Percentiles rank a stretch among this genome's conserved stretches.
Evolutionary conservation across 2,329 filamentous ascomycete species (phyloP).

Genomic region (Ascochyta pisi): DNA sequence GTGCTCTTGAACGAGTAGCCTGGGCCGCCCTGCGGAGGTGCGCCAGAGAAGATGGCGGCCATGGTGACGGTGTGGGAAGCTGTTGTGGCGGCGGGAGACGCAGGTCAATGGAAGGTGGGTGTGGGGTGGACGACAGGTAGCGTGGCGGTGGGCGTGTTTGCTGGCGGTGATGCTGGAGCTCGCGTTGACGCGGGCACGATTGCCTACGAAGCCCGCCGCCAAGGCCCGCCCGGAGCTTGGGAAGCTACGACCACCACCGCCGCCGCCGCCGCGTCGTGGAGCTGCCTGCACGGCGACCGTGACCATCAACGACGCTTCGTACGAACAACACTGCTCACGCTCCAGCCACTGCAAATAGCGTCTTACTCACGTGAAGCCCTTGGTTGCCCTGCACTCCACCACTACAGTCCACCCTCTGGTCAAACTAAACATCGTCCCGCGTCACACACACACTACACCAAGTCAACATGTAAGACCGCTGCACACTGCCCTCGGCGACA

Average conservation of each 20-base stretch:
- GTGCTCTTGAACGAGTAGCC: conserved; percentile 67
- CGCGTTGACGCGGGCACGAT: conserved; percentile 34
- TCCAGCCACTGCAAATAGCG: not conserved
- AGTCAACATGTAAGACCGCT: conserved; percentile 42
- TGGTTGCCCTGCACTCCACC: not conserved
- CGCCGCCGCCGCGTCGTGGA: conserved; percentile 19
- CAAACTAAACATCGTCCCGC: conserved; percentile 10
- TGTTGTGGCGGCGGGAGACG: not conserved
- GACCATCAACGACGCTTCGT: conserved; percentile 8
- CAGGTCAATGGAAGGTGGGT: conserved; percentile 4
- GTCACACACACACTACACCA: conserved; percentile 17
- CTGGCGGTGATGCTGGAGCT: conserved; percentile 35
- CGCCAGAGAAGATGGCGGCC: conserved; percentile 61
- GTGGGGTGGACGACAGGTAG: conserved; percentile 22
- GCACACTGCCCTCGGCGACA: not conserved
- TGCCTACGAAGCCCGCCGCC: conserved; percentile 17
- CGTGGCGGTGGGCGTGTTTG: conserved; percentile 22
- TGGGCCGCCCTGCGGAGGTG: conserved; percentile 59
- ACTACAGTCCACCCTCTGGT: not conserved
- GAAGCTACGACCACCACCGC: conserved; percentile 19
- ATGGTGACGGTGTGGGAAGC: conserved; percentile 47
- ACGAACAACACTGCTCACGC: not conserved
- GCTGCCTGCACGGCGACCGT: conserved; percentile 11
- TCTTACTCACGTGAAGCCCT: not conserved
- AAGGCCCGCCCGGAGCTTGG: conserved; percentile 14